A percentile compares a stretch with the other conserved stretches of the same genome.
Conservation (phyloP, 2,329 filamentous ascomycete genomes). For the Sphaerulina musiva region DNA sequence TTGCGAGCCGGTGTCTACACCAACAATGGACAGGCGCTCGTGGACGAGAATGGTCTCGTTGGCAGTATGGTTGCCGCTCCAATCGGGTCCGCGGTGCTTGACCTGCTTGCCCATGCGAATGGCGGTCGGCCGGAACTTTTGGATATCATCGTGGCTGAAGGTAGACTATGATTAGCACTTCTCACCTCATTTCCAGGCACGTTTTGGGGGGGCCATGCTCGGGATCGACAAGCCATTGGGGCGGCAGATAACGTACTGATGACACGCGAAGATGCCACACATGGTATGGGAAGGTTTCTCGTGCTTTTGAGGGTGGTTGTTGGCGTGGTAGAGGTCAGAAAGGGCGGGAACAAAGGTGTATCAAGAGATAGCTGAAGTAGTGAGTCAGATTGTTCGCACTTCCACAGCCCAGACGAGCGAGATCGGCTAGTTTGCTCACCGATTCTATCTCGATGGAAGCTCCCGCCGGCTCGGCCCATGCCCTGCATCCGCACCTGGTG, state of each 20-base stretch:
- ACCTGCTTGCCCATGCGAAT: conserved; percentile 92
- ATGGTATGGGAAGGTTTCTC: conserved; percentile 50
- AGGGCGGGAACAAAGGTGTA: neutral
- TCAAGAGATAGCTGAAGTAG: too few relatives aligned
- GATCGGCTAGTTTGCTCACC: neutral
- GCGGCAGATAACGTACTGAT: conserved; percentile 72
- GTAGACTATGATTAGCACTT: conserved; percentile 10
- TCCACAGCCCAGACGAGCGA: neutral
- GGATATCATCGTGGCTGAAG: conserved; percentile 75
- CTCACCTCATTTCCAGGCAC: conserved; percentile 5
- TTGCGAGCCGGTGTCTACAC: conserved; percentile 93
- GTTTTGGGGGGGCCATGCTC: conserved; percentile 10
- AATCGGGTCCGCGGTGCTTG: conserved; percentile 94
- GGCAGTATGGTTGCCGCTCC: conserved; percentile 80
- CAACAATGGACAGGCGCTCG: conserved; percentile 95
- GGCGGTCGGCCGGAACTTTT: conserved; percentile 92
- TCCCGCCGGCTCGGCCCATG: neutral
- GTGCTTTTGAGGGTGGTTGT: conserved; percentile 35
- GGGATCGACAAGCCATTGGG: conserved; percentile 62
- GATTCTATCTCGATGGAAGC: too few relatives aligned
- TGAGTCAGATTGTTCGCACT: neutral
- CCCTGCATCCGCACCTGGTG: neutral
- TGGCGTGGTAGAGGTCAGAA: neutral
- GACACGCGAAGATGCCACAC: conserved; percentile 97
- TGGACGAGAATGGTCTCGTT: conserved; percentile 96